Conservation (phyloP, 2,329 filamentous ascomycete genomes). For the Erysiphe pisi region DNA sequence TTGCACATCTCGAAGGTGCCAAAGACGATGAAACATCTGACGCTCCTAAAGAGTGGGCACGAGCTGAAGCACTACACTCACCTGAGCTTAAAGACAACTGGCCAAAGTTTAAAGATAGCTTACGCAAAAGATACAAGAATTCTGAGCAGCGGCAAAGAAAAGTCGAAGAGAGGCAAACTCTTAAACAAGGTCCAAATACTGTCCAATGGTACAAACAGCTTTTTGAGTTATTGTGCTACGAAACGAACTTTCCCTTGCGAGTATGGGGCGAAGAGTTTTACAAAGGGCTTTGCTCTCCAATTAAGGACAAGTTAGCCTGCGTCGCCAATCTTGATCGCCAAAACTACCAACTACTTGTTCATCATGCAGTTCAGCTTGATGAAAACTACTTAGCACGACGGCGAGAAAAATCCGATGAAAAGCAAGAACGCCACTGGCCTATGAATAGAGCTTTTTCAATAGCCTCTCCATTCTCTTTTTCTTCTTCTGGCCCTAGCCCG, state of each 20-base stretch:
- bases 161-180: slow-evolving; percentile 5
- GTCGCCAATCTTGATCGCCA: background rate
- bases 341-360: background rate
- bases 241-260: background rate
- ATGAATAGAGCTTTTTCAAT: too few relatives aligned
- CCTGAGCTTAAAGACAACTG: background rate
- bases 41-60: slow-evolving; percentile 6
- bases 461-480: too few relatives aligned
- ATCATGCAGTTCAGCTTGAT: background rate
- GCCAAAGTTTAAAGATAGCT: background rate
- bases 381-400: background rate
- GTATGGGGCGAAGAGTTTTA: background rate
- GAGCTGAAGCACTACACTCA: background rate
- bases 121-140: background rate
- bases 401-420: background rate
- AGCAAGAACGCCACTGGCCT: too few relatives aligned
- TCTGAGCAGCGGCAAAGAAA: background rate
- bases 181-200: background rate
- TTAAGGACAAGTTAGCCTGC: background rate
- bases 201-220: background rate
- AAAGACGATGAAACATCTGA: background rate
- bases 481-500: too few relatives aligned
- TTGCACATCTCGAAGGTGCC: background rate
- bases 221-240: background rate
- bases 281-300: background rate